Conservation (phyloP, 352 stramenopile genomes). For the Globisporangium nodosum region DNA sequence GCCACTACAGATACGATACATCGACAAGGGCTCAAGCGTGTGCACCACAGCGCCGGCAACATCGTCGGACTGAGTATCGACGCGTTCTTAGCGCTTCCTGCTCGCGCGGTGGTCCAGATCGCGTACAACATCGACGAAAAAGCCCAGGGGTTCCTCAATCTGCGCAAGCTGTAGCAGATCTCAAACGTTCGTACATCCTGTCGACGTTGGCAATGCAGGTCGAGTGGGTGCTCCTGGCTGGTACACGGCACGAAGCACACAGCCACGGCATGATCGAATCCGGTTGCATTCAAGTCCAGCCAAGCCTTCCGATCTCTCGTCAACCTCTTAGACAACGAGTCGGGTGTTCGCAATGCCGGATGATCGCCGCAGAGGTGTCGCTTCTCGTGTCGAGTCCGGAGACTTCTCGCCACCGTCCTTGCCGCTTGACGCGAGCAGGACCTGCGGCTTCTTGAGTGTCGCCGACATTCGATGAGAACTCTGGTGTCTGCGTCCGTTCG, state of each 20-base stretch:
- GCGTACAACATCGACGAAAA: conserved; percentile 63
- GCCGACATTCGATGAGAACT: conserved; percentile 3
- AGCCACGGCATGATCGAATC: too few relatives aligned
- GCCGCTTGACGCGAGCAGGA: not conserved
- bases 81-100: conserved; percentile 52
- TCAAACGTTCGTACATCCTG: not conserved
- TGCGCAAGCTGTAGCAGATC: conserved; percentile 41
- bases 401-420: conserved; percentile 7
- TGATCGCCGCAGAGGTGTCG: not conserved
- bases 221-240: too few relatives aligned
- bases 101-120: conserved; percentile 37
- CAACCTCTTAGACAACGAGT: not conserved
- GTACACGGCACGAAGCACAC: too few relatives aligned
- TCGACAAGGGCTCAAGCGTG: conserved; percentile 12
- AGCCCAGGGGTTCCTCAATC: conserved; percentile 66
- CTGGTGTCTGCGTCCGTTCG: not conserved
- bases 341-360: not conserved
- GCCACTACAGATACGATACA: too few relatives aligned
- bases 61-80: conserved; percentile 44
- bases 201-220: too few relatives aligned
- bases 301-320: too few relatives aligned
- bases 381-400: conserved; percentile 12
- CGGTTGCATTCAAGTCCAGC: too few relatives aligned
- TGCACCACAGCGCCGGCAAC: conserved; percentile 58
- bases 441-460: conserved; percentile 5